Evolutionary conservation across 1,284 basidiomycete species (phyloP), one percentile per base, ranked within the genome.

Genomic region (Phellopilus nigrolimitatus): DNA sequence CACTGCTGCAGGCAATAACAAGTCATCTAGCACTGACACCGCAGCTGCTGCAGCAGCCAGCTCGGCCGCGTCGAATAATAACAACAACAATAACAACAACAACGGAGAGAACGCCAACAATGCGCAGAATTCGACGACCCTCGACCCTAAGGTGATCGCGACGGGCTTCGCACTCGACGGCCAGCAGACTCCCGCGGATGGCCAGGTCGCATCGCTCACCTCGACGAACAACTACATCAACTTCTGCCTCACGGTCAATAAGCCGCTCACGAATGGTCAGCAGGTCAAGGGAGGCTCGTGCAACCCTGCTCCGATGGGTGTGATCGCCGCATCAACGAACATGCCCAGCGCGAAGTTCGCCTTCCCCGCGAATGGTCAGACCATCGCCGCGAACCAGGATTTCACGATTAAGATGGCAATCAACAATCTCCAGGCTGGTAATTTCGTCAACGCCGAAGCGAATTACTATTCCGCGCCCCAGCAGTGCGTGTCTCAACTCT

Each of bases 171-270:
- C 70, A 39, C 70, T 76, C 47, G 59, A 79, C 56, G 80, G 77
- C 54, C 72, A 75, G 59, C 53, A 59, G 24, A 58, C 68, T 21
- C 71, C 72, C 9, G 63, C 67, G 19, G 69, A 65, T 59, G 75
- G 78, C 51, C 79, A 82, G 64, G 75, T 79, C 47, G 62, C 78
- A 3, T 83, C 80, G 9, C 62, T 78, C 47, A 84, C 82, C 13
- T 80, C 78, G 38, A 70, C 68, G 36, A 85, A 88, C 71, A 86
- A 87, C 69, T 87, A 82, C 67, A 84, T 85, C 71, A 82, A 84
- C 71, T 82, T 79, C 68, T 84, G 79, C 61, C 61, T 73, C 31
- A 77, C 72, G 21, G 66, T 70, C 22, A 69, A 76, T 56, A 68
- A 76, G 45, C 76, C 77, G 31, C 71, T 84, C 58, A 83, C 78